Conservation (phyloP, 495 filamentous ascomycete species). For the Parathielavia hyrcaniae region DNA sequence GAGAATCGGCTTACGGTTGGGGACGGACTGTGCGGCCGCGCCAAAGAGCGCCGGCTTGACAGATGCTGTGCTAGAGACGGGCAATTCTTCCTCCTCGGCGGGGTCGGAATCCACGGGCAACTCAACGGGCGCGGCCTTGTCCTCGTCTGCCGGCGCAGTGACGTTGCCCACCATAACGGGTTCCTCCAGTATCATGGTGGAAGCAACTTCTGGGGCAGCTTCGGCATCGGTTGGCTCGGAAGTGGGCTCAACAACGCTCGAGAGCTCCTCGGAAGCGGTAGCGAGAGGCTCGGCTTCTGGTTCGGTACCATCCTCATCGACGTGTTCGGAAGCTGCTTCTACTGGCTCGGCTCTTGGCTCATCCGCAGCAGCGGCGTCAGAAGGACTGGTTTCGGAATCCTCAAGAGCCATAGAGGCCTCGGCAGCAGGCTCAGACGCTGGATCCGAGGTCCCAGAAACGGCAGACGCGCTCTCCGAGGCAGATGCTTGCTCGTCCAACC, state of each 20-base stretch:
- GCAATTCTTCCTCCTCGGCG: constrained; percentile 1
- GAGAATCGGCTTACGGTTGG: constrained; percentile 36
- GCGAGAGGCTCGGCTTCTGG: neutral
- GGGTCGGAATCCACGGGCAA: constrained; percentile 8
- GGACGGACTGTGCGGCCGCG: constrained; percentile 41
- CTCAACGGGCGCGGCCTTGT: neutral
- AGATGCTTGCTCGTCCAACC: constrained; percentile 13
- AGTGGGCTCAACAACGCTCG: constrained; percentile 21
- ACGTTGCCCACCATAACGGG: constrained; percentile 27
- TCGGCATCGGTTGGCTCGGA: constrained; percentile 20
- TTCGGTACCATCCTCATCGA: neutral
- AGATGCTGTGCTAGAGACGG: constrained; percentile 12
- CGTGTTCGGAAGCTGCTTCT: too few species aligned
- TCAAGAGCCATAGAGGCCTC: constrained; percentile 7
- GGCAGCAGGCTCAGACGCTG: constrained; percentile 2
- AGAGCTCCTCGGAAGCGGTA: constrained; percentile 15
- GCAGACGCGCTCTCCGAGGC: constrained; percentile 10
- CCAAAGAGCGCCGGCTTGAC: constrained; percentile 43
- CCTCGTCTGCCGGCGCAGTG: constrained; percentile 20
- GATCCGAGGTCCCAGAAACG: constrained; percentile 2
- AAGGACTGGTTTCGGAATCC: neutral
- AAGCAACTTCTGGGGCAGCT: constrained; percentile 18
- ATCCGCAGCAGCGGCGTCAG: neutral
- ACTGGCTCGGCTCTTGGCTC: neutral
- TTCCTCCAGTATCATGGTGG: constrained; percentile 24